Evolutionary conservation across 352 stramenopile genomes (phyloP), one percentile per base, ranked within the genome.

Genomic region (Hyaloperonospora brassicae): DNA sequence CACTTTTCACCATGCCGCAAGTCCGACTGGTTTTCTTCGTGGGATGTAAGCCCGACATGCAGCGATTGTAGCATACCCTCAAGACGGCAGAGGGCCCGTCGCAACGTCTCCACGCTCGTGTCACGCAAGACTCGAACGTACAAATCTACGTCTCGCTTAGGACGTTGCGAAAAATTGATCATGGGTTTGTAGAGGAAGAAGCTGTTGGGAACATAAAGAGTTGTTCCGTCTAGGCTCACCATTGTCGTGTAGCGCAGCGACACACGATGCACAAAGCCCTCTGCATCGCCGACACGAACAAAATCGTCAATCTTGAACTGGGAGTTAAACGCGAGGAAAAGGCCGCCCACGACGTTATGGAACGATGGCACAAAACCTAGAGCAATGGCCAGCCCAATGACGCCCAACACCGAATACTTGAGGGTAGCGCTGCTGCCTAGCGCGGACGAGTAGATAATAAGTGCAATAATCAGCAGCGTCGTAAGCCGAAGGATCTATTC

Each of bases 181-280:
- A 94, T 92, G 23, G 81, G 84, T 46, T 91, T 91, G 75, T 90
- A 94, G n/a, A 94, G 61, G 50, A 94, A 94, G 56, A 90, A 93
- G 53, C 82, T 93, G 64, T 93, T 93, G 24, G 81, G 81, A 21
- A 94, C 72, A 54, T 83, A 93, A 14, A 90, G 63, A 40, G 83
- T 87, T 30, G 84, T 92, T 35, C 79, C 78, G 25, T 91, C 82
- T 14, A 82, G 66, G n/a, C 75, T 90, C 61, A 92, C 67, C 22
- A 94, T 55, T 7, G 80, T 89, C 45, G 84, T 94, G 64, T 91
- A 94, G 1, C 84, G 76, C 41, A 94, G 68, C 52, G 80, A 87
- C 5, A 93, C 78, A 21, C 80, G 82, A 47, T 93, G 83, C 5
- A 94, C 82, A 47, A 92, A 88, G 7, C 84, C 84, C 42, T 84